phyloP scores from a whole-genome alignment of 1,139 yeast genomes.

The Blastobotrys malaysiensis region DNA sequence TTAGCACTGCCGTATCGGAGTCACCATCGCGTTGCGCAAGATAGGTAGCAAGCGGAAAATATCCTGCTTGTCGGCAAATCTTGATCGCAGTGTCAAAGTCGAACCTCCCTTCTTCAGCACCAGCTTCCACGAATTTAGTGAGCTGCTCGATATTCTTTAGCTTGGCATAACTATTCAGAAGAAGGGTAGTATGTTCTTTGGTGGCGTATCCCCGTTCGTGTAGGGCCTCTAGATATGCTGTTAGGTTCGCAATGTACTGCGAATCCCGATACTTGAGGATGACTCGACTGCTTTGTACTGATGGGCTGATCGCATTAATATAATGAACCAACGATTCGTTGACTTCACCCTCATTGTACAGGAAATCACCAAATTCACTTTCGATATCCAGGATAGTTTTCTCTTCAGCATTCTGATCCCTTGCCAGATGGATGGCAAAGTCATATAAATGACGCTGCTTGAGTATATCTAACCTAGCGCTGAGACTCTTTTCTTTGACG shows the following conservation, averaged over 20 bases:
- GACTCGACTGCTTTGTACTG: slow-evolving; percentile 56
- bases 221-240: slow-evolving; percentile 59
- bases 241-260: slow-evolving; percentile 63
- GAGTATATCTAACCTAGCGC: slow-evolving; percentile 64
- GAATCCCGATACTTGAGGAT: slow-evolving; percentile 81
- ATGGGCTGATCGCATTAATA: slow-evolving; percentile 46
- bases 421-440: slow-evolving; percentile 70
- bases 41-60: slow-evolving; percentile 60
- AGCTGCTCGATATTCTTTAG: slow-evolving; percentile 58
- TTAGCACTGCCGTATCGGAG: slow-evolving; percentile 71
- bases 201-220: slow-evolving; percentile 51
- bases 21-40: slow-evolving; percentile 69
- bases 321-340: slow-evolving; percentile 69
- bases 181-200: slow-evolving; percentile 74
- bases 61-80: slow-evolving; percentile 74
- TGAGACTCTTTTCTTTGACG: slow-evolving; percentile 59
- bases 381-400: slow-evolving; percentile 48
- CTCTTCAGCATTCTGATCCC: slow-evolving; percentile 37
- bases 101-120: slow-evolving; percentile 43
- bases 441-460: slow-evolving; percentile 66
- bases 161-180: slow-evolving; percentile 80
- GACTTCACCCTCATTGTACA: slow-evolving; percentile 60
- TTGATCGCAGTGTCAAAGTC: slow-evolving; percentile 68
- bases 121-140: slow-evolving; percentile 48
- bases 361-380: slow-evolving; percentile 62